Percentiles rank a stretch among this genome's conserved stretches.
Evolutionary conservation across 371 early-diverging fungal genomes (phyloP).

Genomic region (Mortierella sp.): DNA sequence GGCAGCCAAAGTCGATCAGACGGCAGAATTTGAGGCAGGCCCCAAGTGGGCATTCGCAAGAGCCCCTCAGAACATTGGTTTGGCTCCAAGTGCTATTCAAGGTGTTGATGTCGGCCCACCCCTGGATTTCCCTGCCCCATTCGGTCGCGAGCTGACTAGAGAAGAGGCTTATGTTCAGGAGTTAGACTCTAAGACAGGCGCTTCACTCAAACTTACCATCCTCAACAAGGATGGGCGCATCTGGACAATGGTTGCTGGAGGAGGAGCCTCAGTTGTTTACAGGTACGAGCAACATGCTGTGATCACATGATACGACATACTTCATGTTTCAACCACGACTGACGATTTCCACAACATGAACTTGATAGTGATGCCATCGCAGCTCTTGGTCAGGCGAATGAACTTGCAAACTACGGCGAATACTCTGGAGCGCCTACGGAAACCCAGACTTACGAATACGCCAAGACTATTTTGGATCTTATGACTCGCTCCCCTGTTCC

Average conservation of each 20-base stretch:
- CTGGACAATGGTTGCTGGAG: conserved; percentile 99
- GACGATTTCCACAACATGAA: background rate
- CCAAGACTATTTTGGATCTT: conserved; percentile 96
- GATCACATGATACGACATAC: background rate
- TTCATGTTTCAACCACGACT: background rate
- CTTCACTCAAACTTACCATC: conserved; percentile 96
- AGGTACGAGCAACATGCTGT: conserved; percentile 55
- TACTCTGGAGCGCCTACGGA: conserved; percentile 99
- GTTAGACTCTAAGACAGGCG: conserved; percentile 97
- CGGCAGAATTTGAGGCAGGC: conserved; percentile 96
- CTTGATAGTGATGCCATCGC: conserved; percentile 92
- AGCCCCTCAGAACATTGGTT: conserved; percentile 69
- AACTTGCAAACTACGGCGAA: conserved; percentile 99
- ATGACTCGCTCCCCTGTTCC: conserved; percentile 89
- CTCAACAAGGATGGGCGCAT: conserved; percentile 94
- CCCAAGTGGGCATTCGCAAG: conserved; percentile 89
- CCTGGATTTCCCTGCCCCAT: conserved; percentile 98
- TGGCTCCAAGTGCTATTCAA: conserved; percentile 23
- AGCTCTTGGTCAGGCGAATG: conserved; percentile 90
- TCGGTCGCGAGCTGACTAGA: conserved; percentile 94
- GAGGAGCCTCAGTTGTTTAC: conserved; percentile 97
- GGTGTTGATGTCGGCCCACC: conserved; percentile 83
- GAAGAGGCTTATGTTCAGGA: conserved; percentile 98
- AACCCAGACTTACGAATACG: conserved; percentile 97
- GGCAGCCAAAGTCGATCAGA: conserved; percentile 98